Conservation (phyloP, 2,329 filamentous ascomycete genomes). For the Neonectria sp. region DNA sequence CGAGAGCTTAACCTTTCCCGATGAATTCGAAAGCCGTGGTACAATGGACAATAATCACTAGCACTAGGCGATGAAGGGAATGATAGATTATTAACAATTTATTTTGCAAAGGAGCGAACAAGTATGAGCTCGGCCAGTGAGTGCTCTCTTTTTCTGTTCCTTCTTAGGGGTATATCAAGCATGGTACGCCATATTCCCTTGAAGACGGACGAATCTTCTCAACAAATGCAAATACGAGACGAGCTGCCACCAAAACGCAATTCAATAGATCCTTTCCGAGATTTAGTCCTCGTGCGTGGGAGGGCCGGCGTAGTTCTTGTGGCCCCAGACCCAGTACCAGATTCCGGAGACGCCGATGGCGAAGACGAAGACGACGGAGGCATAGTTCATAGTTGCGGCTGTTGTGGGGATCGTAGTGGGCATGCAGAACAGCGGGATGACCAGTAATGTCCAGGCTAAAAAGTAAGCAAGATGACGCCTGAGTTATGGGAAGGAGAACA, state of each 20-base stretch:
- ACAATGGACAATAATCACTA: background rate
- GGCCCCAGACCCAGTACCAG: conserved; percentile 81
- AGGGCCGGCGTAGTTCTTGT: conserved; percentile 77
- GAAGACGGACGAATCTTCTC: conserved; percentile 11
- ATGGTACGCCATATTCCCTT: conserved; percentile 21
- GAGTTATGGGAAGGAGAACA: conserved; percentile 45
- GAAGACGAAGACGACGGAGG: conserved; percentile 80
- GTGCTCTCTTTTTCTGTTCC: conserved; percentile 15
- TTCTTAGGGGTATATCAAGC: conserved; percentile 34
- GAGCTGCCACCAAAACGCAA: conserved; percentile 31
- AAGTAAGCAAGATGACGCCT: conserved; percentile 30
- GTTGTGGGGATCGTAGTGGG: conserved; percentile 75
- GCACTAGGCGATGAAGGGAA: background rate
- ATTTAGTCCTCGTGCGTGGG: conserved; percentile 60
- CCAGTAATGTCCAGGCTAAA: conserved; percentile 76
- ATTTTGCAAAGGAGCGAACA: conserved; percentile 14
- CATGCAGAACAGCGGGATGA: conserved; percentile 83
- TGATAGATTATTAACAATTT: conserved; percentile 20
- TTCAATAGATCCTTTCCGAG: conserved; percentile 21
- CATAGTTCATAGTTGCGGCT: conserved; percentile 77
- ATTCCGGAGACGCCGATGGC: conserved; percentile 72
- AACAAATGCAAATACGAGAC: conserved; percentile 28
- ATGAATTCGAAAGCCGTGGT: background rate
- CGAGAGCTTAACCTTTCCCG: background rate
- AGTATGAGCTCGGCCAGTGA: conserved; percentile 7